phyloP scores from a whole-genome alignment of 139 green algal species.

The Desmodesmus armatus region DNA sequence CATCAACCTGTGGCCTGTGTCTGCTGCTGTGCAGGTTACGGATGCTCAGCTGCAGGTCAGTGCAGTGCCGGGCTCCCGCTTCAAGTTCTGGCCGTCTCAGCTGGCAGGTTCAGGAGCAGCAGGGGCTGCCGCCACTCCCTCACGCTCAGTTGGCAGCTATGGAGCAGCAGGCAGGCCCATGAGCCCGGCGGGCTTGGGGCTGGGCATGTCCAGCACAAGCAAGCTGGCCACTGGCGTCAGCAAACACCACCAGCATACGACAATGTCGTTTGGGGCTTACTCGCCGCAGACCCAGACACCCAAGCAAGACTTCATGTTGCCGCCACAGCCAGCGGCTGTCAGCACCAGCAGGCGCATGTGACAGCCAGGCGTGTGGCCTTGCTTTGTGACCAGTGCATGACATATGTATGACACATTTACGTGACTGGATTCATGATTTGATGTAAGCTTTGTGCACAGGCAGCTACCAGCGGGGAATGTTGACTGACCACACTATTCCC shows the following conservation, averaged over 20 bases:
- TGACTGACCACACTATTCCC: no score
- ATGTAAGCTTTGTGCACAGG: no score
- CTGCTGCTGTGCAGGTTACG: constrained; percentile 69
- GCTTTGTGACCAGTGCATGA: no score
- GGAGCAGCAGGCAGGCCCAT: not conserved
- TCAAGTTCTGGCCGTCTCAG: constrained; percentile 59
- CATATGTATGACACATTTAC: no score
- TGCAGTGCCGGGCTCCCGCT: constrained; percentile 57
- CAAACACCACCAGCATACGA: not conserved
- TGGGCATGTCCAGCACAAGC: no score
- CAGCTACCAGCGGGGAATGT: no score
- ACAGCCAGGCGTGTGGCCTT: no score
- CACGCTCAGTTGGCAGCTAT: not conserved
- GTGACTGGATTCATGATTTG: no score
- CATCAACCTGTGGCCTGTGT: no score
- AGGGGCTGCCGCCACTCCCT: not conserved
- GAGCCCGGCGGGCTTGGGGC: no score
- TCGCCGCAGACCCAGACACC: constrained; percentile 27
- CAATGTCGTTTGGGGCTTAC: constrained; percentile 6
- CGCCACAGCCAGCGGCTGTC: not conserved
- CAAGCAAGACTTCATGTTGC: constrained; percentile 8
- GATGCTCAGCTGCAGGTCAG: constrained; percentile 73
- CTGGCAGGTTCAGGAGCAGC: constrained; percentile 32
- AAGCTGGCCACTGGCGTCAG: not conserved
- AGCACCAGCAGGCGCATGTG: not conserved